Percentiles rank a stretch among this genome's conserved stretches.
These are phyloP conservation scores for Hamiltosporidium tvaerminnensis DNA, from an alignment of 371 early-diverging fungal species.

Conservation along the genomic window DNA sequence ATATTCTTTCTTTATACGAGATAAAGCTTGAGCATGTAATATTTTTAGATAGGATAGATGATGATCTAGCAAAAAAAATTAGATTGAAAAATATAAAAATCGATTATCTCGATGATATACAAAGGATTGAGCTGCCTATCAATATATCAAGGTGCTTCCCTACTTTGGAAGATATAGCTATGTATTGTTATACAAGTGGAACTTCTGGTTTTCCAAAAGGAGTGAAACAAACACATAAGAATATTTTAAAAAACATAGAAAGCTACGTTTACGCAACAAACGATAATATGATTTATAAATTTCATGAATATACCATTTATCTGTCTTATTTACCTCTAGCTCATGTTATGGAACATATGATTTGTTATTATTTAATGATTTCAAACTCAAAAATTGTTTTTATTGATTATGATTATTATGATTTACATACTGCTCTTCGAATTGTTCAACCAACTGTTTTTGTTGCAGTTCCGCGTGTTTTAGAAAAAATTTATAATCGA, in stretches of 20 bases:
- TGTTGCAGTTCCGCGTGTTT: conserved; percentile 66
- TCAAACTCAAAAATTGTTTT: conserved; percentile 60
- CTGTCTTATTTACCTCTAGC: conserved; percentile 66
- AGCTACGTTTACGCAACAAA: conserved; percentile 59
- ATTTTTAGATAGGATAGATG: conserved; percentile 18
- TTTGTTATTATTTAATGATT: conserved; percentile 53
- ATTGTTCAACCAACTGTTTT: conserved; percentile 66
- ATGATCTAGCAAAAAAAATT: neutral
- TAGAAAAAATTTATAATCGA: conserved; percentile 66
- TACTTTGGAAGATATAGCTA: conserved; percentile 59
- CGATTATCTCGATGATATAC: conserved; percentile 38
- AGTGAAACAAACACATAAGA: conserved; percentile 51
- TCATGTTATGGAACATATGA: conserved; percentile 69
- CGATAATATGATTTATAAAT: conserved; percentile 3
- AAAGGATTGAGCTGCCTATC: too few species aligned
- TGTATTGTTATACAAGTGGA: conserved; percentile 88
- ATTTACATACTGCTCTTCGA: conserved; percentile 64
- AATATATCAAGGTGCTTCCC: too few species aligned
- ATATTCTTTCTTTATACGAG: conserved; percentile 18
- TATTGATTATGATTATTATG: conserved; percentile 65
- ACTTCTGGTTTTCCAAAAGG: conserved; percentile 69
- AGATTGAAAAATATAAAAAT: conserved; percentile 25
- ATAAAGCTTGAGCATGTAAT: conserved; percentile 33
- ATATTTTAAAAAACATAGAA: conserved; percentile 72
- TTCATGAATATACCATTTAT: conserved; percentile 53